These are phyloP conservation scores for Arabis hirsuta DNA, from an alignment of 345 rosid genomes.

Conservation along the genomic window DNA sequence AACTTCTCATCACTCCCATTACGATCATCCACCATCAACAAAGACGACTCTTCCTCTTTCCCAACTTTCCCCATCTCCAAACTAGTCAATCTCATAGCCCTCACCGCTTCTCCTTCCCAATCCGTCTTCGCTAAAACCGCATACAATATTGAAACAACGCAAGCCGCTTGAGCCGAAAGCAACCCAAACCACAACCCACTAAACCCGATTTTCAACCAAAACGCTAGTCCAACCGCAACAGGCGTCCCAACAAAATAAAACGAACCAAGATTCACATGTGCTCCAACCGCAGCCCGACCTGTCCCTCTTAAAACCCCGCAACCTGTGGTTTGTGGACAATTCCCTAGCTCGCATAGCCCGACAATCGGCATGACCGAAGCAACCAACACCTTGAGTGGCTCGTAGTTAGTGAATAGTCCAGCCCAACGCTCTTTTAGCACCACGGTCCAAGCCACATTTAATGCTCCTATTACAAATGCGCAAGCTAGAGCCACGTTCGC, in stretches of 20 bases:
- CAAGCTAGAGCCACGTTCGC: slow-evolving; percentile 86
- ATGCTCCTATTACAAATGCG: slow-evolving; percentile 68
- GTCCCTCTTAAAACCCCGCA: slow-evolving; percentile 95
- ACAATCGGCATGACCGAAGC: slow-evolving; percentile 85
- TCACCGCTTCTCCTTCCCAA: slow-evolving; percentile 86
- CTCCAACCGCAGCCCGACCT: slow-evolving; percentile 81
- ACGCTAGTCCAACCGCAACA: slow-evolving; percentile 85
- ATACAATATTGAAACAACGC: slow-evolving; percentile 69
- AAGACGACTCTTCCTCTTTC: slow-evolving; percentile 46
- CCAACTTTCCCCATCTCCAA: slow-evolving; percentile 54
- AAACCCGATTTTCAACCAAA: slow-evolving; percentile 73
- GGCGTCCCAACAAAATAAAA: slow-evolving; percentile 97
- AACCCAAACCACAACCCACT: slow-evolving; percentile 94
- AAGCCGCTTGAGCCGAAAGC: slow-evolving; percentile 86
- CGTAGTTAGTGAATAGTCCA: slow-evolving; percentile 67
- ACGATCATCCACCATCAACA: slow-evolving; percentile 41
- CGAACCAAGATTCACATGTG: slow-evolving; percentile 78
- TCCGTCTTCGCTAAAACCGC: slow-evolving; percentile 67
- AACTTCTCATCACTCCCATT: slow-evolving; percentile 47
- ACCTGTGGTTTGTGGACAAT: slow-evolving; percentile 97
- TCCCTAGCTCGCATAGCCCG: slow-evolving; percentile 92
- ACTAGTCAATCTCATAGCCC: slow-evolving; percentile 63
- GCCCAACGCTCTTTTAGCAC: slow-evolving; percentile 76
- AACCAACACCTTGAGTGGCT: slow-evolving; percentile 64
- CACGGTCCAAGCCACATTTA: slow-evolving; percentile 85